phyloP scores from a whole-genome alignment of 768 basidiomycete species.

The Suillus subaureus region DNA sequence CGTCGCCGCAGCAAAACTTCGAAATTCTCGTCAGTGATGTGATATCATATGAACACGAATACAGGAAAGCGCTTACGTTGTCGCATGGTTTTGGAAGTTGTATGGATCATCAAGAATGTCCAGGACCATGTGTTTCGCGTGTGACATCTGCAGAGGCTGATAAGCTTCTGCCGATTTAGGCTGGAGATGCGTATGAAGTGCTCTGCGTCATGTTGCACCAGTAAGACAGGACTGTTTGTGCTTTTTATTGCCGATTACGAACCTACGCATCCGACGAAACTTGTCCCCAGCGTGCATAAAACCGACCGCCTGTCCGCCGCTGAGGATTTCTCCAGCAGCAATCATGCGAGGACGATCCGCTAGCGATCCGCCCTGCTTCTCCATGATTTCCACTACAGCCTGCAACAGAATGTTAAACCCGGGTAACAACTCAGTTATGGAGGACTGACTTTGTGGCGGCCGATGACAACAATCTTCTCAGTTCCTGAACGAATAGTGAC shows the following conservation, averaged over 20 bases:
- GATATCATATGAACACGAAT: too few relatives aligned
- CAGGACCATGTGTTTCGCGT: conserved; percentile 16
- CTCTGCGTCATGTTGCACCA: conserved; percentile 31
- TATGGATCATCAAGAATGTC: conserved; percentile 24
- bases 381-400: conserved; percentile 58
- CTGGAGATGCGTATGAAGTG: conserved; percentile 53
- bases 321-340: conserved; percentile 52
- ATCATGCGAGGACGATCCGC: conserved; percentile 51
- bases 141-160: conserved; percentile 42
- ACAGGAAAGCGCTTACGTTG: too few relatives aligned
- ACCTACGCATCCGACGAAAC: conserved; percentile 57
- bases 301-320: conserved; percentile 53
- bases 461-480: conserved; percentile 27
- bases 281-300: conserved; percentile 50
- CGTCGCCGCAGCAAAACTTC: conserved; percentile 14
- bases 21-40: conserved; percentile 15
- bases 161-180: conserved; percentile 47
- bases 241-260: conserved; percentile 10
- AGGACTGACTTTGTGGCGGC: conserved; percentile 23
- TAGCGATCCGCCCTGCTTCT: conserved; percentile 51
- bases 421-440: background rate
- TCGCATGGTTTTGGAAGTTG: conserved; percentile 25
- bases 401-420: conserved; percentile 17
- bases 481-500: conserved; percentile 23
- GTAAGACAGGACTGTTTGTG: background rate